Conservation (phyloP, 768 basidiomycete species). For the Tubosaeta sp. region DNA sequence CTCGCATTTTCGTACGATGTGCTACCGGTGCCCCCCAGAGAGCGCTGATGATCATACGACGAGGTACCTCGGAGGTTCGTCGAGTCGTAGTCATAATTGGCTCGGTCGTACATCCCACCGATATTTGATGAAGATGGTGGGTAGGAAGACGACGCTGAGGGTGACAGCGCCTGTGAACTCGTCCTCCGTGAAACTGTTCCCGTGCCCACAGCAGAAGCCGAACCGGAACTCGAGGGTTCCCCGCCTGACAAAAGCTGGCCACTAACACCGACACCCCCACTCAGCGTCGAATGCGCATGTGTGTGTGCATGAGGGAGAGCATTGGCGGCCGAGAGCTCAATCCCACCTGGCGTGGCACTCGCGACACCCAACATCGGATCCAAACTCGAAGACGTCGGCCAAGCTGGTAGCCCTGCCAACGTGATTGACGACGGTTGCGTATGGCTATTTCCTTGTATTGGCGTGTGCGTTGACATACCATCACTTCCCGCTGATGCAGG, state of each 20-base stretch:
- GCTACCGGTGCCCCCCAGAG: slow-evolving; percentile 3
- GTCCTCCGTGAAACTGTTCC: slow-evolving; percentile 11
- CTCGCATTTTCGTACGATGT: slow-evolving; percentile 15
- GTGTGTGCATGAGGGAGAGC: slow-evolving; percentile 5
- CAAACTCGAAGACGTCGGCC: slow-evolving; percentile 28
- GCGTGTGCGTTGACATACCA: slow-evolving; percentile 19
- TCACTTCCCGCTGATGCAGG: slow-evolving; percentile 15
- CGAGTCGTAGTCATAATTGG: slow-evolving; percentile 19
- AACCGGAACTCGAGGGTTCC: slow-evolving; percentile 14
- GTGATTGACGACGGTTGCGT: slow-evolving; percentile 17
- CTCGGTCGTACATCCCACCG: slow-evolving; percentile 20
- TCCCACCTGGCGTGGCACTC: slow-evolving; percentile 30
- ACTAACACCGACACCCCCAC: slow-evolving; percentile 1
- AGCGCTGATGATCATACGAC: slow-evolving; percentile 22
- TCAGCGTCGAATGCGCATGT: slow-evolving; percentile 13
- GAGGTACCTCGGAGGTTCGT: slow-evolving; percentile 12
- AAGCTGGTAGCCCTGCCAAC: slow-evolving; percentile 29
- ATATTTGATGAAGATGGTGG: slow-evolving; percentile 13
- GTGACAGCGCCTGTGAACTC: slow-evolving; percentile 11
- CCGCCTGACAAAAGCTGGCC: slow-evolving; percentile 20
- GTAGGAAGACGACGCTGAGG: slow-evolving; percentile 15
- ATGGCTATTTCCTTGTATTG: slow-evolving; percentile 11
- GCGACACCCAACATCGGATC: slow-evolving; percentile 32
- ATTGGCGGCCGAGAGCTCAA: slow-evolving; percentile 23
- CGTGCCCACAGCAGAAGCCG: neutral